Base-by-base conservation (phyloP, 495 filamentous ascomycete genomes). In the Podospora pseudopauciseta region DNA sequence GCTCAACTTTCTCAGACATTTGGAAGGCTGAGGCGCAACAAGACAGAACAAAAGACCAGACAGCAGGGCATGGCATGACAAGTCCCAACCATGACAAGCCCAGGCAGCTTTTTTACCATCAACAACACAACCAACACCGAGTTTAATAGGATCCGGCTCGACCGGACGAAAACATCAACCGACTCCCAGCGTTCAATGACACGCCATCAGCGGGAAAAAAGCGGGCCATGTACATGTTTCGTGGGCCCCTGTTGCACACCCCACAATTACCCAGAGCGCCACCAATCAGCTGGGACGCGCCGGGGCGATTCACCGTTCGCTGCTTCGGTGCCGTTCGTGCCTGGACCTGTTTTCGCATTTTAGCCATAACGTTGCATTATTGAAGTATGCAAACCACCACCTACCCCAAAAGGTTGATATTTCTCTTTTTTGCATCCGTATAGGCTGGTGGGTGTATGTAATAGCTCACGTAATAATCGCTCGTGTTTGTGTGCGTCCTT, bases 221-320 rank as follows among this genome's bases (percentile, higher is more conserved):
- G 39, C 39, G 39, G 39, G 39, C 13, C 39, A 18, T 49, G 39
- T 11, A 49, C 39, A 49, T 49, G 34, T 3, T 39, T 39, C 34
- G 34, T 39, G 11, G 34, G 34, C 34, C 34, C 34, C 34, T 39
- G 39, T 49, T 16, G 13, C 39, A 49, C 39, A 49, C 15, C 39
- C 55, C 55, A 58, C 55, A 58, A 20, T 58, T 58, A 19, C 23
- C 55, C 55, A 20, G 0, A 23, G 54, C 55, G 55, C 19, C 55
- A 58, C 55, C 55, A 58, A 58, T 58, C 55, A 58, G n/a, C 55
- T 20, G 55, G 55, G 23, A 58, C 55, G 55, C 55, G 55, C 39
- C 13, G 39, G 1, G 18, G 55, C 55, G 55, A 23, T 49, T 49
- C 39, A 49, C 39, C 39, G 39, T 49, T 16, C 13, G 9, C 15